phyloP scores from a whole-genome alignment of 2,329 filamentous ascomycete species.

The Penicillium aurantiogriseum region DNA sequence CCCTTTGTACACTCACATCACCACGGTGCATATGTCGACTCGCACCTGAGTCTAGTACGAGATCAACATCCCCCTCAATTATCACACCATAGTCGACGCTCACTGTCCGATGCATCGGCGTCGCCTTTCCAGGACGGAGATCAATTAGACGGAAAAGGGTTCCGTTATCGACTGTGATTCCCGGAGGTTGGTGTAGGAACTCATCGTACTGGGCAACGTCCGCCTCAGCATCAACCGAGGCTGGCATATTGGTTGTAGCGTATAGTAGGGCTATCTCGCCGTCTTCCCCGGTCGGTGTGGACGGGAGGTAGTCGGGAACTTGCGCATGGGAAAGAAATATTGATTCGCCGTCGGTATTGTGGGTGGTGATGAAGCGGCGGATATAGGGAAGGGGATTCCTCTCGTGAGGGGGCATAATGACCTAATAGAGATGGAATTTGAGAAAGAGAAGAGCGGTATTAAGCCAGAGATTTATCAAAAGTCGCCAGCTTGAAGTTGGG shows the following conservation, averaged over 20 bases:
- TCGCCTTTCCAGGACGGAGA: slow-evolving; percentile 33
- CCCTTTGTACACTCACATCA: slow-evolving; percentile 37
- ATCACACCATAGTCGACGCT: slow-evolving; percentile 41
- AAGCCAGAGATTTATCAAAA: not conserved
- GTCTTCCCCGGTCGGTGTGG: slow-evolving; percentile 27
- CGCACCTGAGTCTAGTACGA: slow-evolving; percentile 38
- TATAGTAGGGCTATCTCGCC: slow-evolving; percentile 35
- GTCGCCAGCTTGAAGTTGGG: not conserved
- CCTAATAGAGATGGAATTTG: not conserved
- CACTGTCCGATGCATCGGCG: slow-evolving; percentile 40
- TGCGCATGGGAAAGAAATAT: slow-evolving; percentile 37
- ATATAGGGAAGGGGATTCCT: slow-evolving; percentile 31
- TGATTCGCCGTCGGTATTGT: slow-evolving; percentile 37
- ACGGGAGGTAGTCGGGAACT: slow-evolving; percentile 35
- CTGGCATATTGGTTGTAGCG: slow-evolving; percentile 29
- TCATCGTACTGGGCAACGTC: slow-evolving; percentile 37
- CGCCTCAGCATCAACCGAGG: slow-evolving; percentile 29
- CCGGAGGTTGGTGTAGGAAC: slow-evolving; percentile 35
- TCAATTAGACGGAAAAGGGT: slow-evolving; percentile 37
- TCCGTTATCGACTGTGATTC: slow-evolving; percentile 32
- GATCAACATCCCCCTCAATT: slow-evolving; percentile 38
- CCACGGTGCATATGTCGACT: slow-evolving; percentile 32
- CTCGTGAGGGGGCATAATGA: slow-evolving; percentile 19
- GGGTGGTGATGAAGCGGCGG: slow-evolving; percentile 42
- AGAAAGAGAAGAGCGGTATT: not conserved